Conservation (phyloP, 345 rosid species). For the Nephelium lappaceum region DNA sequence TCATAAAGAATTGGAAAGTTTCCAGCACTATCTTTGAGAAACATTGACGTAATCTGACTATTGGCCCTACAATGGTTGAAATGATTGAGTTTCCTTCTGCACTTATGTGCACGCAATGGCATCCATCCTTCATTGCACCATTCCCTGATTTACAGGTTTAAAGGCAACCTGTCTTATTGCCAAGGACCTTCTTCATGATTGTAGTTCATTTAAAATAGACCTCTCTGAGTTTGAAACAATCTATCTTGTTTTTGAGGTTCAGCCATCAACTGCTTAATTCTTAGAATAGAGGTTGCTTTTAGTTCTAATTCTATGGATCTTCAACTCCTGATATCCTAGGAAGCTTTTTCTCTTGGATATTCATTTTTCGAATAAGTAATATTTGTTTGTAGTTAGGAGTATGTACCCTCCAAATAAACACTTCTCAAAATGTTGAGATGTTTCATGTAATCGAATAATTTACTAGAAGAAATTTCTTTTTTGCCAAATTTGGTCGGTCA, state of each 20-base stretch:
- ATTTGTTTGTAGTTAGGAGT: neutral
- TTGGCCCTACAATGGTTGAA: neutral
- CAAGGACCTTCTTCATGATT: neutral
- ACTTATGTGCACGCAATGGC: neutral
- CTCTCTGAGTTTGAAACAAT: neutral
- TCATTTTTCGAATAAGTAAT: too few relatives aligned
- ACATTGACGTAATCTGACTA: neutral
- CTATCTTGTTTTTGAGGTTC: neutral
- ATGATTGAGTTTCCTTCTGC: neutral
- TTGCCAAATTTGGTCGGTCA: neutral
- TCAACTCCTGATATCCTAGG: neutral
- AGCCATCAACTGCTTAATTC: neutral
- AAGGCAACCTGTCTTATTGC: too few relatives aligned
- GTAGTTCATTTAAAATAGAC: neutral
- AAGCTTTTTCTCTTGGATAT: neutral
- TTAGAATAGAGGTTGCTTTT: neutral
- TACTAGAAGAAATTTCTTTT: neutral
- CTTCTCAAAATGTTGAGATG: too few relatives aligned
- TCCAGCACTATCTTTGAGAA: neutral
- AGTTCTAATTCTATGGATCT: neutral
- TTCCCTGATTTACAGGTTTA: neutral
- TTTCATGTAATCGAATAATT: neutral
- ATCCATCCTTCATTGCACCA: neutral
- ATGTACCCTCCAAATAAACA: neutral
- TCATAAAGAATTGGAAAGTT: neutral